Evolutionary conservation across 2,329 filamentous ascomycete genomes (phyloP), one percentile per base, ranked within the genome.

Genomic region (Fusarium phyllophilum): DNA sequence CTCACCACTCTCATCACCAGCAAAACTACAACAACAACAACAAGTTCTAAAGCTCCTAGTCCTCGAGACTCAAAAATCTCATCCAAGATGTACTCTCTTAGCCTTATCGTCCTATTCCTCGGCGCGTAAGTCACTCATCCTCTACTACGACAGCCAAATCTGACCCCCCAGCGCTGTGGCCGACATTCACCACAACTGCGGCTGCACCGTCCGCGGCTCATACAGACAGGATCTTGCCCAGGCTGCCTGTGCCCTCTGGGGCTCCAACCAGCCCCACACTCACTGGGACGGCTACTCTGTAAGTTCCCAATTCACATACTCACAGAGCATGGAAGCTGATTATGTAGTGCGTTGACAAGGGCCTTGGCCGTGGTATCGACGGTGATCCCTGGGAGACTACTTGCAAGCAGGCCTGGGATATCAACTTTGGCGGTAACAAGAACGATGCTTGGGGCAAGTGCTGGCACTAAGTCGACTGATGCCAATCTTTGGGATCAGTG

Each of bases 261-360:
- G 44, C 1, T n/a, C 63, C 11, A 68, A 24, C 29, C 68, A 72
- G 39, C 54, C 59, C 6, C 4, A 72, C 26, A 72, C 70, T 4
- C 34, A 57, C 15, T 72, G 36, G 24, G 64, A 72, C 38, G 70
- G 70, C 8, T 68, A 72, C 33, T 72, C 70, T 55, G 70, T 72
- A 46, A 22, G 68, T 61, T 2, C 14, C 8, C 13, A 1, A 2
- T 15, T 11, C 18, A 20, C 3, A 5, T 0, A 5, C 6, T 8
- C 26, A 9, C 2, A 34, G 24, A 15, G 18, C 3, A 20, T 3
- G 5, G 6, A 29, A 10, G 18, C 61, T 67, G 44, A 67, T 34
- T 22, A 22, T 12, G 11, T 6, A 72, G 70, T 72, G 70, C 59
- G 29, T 72, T 31, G 70, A 72, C 17, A 71, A 72, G 45, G 68